These are phyloP conservation scores for Melanopsichium pennsylvanicum DNA, from an alignment of 1,284 basidiomycete genomes.

Conservation along the genomic window DNA sequence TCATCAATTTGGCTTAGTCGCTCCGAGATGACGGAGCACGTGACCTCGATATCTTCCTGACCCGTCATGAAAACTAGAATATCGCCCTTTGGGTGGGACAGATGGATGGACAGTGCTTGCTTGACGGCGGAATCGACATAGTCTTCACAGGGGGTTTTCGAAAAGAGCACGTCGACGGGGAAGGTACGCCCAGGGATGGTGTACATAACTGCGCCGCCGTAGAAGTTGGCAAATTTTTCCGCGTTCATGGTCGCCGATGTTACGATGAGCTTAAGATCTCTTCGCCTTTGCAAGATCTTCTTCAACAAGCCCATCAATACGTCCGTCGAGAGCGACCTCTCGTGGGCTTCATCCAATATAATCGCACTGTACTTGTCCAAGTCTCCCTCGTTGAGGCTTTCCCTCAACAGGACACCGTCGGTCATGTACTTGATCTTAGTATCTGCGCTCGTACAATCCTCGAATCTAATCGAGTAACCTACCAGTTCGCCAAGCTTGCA, in stretches of 20 bases:
- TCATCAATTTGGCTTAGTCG: conserved; percentile 90
- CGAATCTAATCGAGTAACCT: conserved; percentile 96
- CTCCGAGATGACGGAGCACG: conserved; percentile 71
- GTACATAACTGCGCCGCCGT: conserved; percentile 91
- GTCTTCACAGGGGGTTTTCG: conserved; percentile 97
- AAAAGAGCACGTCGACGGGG: conserved; percentile 94
- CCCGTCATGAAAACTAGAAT: conserved; percentile 99
- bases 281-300: conserved; percentile 87
- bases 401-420: conserved; percentile 92
- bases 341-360: conserved; percentile 96
- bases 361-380: conserved; percentile 93
- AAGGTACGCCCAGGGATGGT: conserved; percentile 98
- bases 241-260: conserved; percentile 99
- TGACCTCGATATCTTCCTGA: conserved; percentile 92
- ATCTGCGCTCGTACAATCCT: conserved; percentile 89
- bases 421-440: conserved; percentile 97
- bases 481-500: conserved; percentile 84
- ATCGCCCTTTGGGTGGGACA: conserved; percentile 91
- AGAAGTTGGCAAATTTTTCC: conserved; percentile 92
- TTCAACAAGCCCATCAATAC: conserved; percentile 93
- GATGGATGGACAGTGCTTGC: conserved; percentile 94
- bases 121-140: conserved; percentile 98
- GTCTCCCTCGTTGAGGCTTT: conserved; percentile 94
- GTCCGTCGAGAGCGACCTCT: conserved; percentile 92
- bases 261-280: conserved; percentile 94